Evolutionary conservation across 345 rosid species (phyloP).

Genomic region (Brassica juncea): DNA sequence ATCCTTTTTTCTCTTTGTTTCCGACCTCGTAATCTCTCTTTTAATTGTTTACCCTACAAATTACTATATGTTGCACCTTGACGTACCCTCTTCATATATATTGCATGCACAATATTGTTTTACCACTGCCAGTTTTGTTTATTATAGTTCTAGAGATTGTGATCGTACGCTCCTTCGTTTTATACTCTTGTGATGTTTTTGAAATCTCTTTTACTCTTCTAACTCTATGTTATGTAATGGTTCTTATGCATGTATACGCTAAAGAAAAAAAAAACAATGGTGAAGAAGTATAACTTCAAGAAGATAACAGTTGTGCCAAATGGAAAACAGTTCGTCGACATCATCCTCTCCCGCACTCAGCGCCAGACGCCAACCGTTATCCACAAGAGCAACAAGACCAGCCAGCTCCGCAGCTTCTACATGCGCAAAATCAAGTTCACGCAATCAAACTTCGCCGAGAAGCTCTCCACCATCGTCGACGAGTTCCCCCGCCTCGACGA

Average conservation of each 20-base stretch:
- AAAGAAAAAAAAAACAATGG: background rate
- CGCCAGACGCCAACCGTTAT: background rate
- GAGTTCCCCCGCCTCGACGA: background rate
- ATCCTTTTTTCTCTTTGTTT: background rate
- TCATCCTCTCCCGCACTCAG: background rate
- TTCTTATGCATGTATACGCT: background rate
- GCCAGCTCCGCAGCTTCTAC: background rate
- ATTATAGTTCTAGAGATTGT: background rate
- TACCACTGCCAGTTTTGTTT: background rate
- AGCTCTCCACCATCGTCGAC: background rate
- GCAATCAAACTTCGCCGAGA: background rate
- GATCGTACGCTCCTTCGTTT: background rate
- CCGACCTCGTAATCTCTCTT: background rate
- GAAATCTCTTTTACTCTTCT: background rate
- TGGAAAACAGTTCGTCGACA: background rate
- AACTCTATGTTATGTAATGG: background rate
- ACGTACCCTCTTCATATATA: background rate
- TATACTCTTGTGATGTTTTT: background rate
- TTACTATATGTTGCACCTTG: background rate
- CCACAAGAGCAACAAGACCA: background rate
- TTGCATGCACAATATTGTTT: background rate
- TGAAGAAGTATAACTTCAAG: background rate
- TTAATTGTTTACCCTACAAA: background rate
- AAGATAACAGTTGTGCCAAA: background rate
- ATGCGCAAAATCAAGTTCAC: background rate